Percentiles rank a stretch among this genome's conserved stretches.
Conservation (phyloP, 1,284 basidiomycete species). For the Naganishia liquefaciens region DNA sequence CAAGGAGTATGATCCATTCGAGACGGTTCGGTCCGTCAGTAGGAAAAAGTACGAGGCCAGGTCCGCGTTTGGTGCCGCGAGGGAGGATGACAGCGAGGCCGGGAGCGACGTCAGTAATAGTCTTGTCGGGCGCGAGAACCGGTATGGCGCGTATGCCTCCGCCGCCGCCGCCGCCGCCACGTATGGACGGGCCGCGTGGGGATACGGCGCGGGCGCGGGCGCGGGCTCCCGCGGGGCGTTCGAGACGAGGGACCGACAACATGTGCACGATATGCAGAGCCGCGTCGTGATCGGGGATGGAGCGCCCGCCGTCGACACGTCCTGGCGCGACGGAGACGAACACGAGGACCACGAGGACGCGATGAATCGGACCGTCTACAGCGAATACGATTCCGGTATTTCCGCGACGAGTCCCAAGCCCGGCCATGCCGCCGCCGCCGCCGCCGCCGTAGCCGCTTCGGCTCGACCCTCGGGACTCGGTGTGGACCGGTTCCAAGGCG, state of each 20-base stretch:
- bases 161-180: slow-evolving; percentile 7
- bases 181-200: slow-evolving; percentile 5
- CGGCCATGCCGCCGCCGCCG: background rate
- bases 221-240: background rate
- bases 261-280: slow-evolving; percentile 7
- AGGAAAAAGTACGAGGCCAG: slow-evolving; percentile 44
- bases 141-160: slow-evolving; percentile 1
- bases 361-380: slow-evolving; percentile 24
- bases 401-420: slow-evolving; percentile 28
- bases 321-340: slow-evolving; percentile 8
- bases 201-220: background rate
- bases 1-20: slow-evolving; percentile 54
- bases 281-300: slow-evolving; percentile 17
- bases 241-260: slow-evolving; percentile 15
- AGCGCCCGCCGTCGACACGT: background rate
- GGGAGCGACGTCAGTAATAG: slow-evolving; percentile 31
- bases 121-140: slow-evolving; percentile 5
- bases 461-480: too few relatives aligned
- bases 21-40: slow-evolving; percentile 46
- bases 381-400: slow-evolving; percentile 32
- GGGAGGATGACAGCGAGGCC: slow-evolving; percentile 37
- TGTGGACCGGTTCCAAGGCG: background rate
- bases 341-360: slow-evolving; percentile 22
- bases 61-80: slow-evolving; percentile 48
- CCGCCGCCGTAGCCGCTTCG: slow-evolving; percentile 4